phyloP scores from a whole-genome alignment of 202 grass and related monocot species.

The Hordeum pubiflorum region DNA sequence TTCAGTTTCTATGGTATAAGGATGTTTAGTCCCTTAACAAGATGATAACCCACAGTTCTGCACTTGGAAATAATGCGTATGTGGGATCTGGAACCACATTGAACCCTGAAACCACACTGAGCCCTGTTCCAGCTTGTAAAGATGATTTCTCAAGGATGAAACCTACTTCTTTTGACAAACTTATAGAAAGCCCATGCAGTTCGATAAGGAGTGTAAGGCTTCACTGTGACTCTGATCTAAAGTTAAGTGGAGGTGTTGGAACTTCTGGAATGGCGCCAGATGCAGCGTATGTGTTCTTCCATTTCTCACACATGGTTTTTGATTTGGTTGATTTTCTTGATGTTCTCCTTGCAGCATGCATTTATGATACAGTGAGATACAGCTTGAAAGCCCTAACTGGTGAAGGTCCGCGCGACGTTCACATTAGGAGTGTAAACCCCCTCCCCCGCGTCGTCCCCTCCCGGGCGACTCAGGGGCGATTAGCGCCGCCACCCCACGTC shows the following conservation, averaged over 20 bases:
- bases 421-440: too few species aligned
- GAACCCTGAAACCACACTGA: too few species aligned
- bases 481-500: too few species aligned
- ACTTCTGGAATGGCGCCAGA: conserved; percentile 77
- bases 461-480: too few species aligned
- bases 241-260: conserved; percentile 29
- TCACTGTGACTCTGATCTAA: conserved; percentile 47
- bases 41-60: conserved; percentile 28
- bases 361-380: conserved; percentile 73
- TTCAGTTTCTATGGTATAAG: too few species aligned
- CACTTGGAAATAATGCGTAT: conserved; percentile 8
- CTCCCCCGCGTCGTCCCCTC: too few species aligned
- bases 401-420: too few species aligned
- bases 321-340: neutral
- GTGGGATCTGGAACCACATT: conserved; percentile 23
- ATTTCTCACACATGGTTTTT: neutral
- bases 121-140: conserved; percentile 62
- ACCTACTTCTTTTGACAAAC: conserved; percentile 72
- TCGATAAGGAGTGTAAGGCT: conserved; percentile 60
- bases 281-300: conserved; percentile 46
- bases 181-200: conserved; percentile 59
- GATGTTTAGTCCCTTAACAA: neutral
- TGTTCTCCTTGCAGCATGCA: neutral
- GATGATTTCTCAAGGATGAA: conserved; percentile 64
- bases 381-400: too few species aligned